These are phyloP conservation scores for Epichloe coenophiala DNA, from an alignment of 2,329 filamentous ascomycete genomes.

Conservation along the genomic window DNA sequence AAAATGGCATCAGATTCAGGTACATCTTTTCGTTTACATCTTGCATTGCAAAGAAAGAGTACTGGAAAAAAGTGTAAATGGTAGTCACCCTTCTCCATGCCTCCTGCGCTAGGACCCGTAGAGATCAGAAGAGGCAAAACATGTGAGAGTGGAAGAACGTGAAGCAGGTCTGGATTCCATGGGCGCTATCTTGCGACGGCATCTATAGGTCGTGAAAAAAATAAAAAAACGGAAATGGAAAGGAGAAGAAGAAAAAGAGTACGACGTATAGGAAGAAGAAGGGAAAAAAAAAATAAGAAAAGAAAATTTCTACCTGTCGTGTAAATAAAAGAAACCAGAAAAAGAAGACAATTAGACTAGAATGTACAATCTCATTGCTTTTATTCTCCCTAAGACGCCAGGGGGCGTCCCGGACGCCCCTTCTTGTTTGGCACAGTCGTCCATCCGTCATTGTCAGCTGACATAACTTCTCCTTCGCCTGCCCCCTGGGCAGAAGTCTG, in stretches of 20 bases:
- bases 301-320: conserved; percentile 12
- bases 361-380: conserved; percentile 21
- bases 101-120: background rate
- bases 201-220: conserved; percentile 19
- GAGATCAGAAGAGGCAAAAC: background rate
- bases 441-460: conserved; percentile 49
- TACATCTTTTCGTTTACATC: no score
- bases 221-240: background rate
- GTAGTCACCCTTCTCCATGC: background rate
- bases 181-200: conserved; percentile 17
- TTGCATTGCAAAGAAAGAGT: background rate
- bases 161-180: conserved; percentile 8
- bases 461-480: conserved; percentile 15
- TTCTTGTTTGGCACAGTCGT: conserved; percentile 36
- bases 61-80: no score
- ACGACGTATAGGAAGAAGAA: conserved; percentile 7
- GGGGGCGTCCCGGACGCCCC: conserved; percentile 21
- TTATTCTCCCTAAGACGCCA: conserved; percentile 12
- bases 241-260: background rate
- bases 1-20: background rate
- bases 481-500: conserved; percentile 21
- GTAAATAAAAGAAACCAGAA: background rate
- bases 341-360: conserved; percentile 5
- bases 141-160: conserved; percentile 2
- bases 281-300: conserved; percentile 13